phyloP scores from a whole-genome alignment of 2,329 filamentous ascomycete genomes.

The Camptophora hylomeconis region DNA sequence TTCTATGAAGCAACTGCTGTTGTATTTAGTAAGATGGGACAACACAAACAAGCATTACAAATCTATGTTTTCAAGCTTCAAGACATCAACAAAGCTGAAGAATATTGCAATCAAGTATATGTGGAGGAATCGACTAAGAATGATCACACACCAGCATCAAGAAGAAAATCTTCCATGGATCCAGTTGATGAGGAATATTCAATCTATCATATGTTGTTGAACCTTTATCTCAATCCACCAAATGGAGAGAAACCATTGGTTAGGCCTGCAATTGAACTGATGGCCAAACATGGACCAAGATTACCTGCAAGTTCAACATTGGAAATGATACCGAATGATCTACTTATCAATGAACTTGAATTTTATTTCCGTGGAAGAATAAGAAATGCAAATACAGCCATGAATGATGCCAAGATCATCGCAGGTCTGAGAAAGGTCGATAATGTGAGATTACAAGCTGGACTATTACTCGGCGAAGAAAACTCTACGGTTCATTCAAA shows the following conservation, averaged over 20 bases:
- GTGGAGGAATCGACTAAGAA: slow-evolving; percentile 36
- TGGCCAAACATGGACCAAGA: slow-evolving; percentile 86
- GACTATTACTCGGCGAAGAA: slow-evolving; percentile 56
- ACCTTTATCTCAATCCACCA: slow-evolving; percentile 75
- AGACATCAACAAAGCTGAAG: slow-evolving; percentile 81
- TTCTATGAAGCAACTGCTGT: slow-evolving; percentile 88
- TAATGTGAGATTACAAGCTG: slow-evolving; percentile 62
- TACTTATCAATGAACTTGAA: slow-evolving; percentile 68
- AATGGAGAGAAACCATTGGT: slow-evolving; percentile 51
- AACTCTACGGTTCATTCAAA: slow-evolving; percentile 20
- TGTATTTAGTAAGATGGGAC: slow-evolving; percentile 85
- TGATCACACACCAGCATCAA: slow-evolving; percentile 21
- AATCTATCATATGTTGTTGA: slow-evolving; percentile 84
- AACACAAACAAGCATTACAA: slow-evolving; percentile 88
- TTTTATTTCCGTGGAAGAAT: slow-evolving; percentile 89
- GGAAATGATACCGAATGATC: slow-evolving; percentile 65
- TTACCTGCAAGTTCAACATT: slow-evolving; percentile 79
- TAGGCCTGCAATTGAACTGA: slow-evolving; percentile 66
- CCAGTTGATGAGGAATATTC: slow-evolving; percentile 50
- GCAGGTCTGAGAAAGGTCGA: slow-evolving; percentile 65
- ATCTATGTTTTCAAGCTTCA: slow-evolving; percentile 94
- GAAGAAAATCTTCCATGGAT: slow-evolving; percentile 29
- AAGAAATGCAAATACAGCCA: slow-evolving; percentile 65
- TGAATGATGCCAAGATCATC: slow-evolving; percentile 69
- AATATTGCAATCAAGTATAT: slow-evolving; percentile 85